A percentile compares a stretch with the other conserved stretches of the same genome.
Evolutionary conservation across 768 basidiomycete species (phyloP).

Genomic region (Collybia nuda): DNA sequence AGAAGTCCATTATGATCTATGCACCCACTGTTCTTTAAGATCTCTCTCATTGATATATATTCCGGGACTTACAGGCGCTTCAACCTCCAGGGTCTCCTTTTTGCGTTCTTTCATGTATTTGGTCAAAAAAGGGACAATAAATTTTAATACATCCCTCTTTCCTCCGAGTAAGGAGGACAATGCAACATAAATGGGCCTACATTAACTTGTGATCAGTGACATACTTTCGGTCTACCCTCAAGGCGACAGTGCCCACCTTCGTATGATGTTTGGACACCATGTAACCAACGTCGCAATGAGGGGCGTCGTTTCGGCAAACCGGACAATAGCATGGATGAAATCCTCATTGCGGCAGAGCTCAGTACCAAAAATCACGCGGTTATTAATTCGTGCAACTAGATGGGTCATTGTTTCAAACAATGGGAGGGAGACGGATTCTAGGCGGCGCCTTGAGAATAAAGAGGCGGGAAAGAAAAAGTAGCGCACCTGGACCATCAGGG

Average conservation of each 20-base stretch:
- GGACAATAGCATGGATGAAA: slow-evolving; percentile 32
- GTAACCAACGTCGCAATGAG: slow-evolving; percentile 32
- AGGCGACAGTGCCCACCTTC: slow-evolving; percentile 25
- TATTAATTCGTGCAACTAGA: slow-evolving; percentile 34
- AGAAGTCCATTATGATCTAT: slow-evolving; percentile 25
- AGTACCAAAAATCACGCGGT: slow-evolving; percentile 36
- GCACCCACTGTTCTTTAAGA: neutral
- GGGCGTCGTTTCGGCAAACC: slow-evolving; percentile 32
- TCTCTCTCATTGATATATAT: too few relatives aligned
- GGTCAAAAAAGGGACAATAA: slow-evolving; percentile 28
- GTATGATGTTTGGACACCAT: slow-evolving; percentile 28
- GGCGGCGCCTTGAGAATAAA: neutral
- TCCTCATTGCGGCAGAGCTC: slow-evolving; percentile 32
- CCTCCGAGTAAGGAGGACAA: slow-evolving; percentile 32
- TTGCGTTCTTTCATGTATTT: slow-evolving; percentile 22
- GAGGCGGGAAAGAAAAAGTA: neutral
- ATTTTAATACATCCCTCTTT: slow-evolving; percentile 26
- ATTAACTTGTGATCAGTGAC: neutral
- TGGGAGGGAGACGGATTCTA: slow-evolving; percentile 21
- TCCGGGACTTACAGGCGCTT: slow-evolving; percentile 18
- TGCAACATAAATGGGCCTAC: slow-evolving; percentile 29
- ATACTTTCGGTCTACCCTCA: neutral
- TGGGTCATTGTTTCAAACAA: slow-evolving; percentile 38
- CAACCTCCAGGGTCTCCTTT: neutral
- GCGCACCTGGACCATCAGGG: slow-evolving; percentile 9